Percentiles rank a stretch among this genome's conserved stretches.
Evolutionary conservation across 441 rosid species (phyloP).

Genomic region (Hypseocharis bilobata): DNA sequence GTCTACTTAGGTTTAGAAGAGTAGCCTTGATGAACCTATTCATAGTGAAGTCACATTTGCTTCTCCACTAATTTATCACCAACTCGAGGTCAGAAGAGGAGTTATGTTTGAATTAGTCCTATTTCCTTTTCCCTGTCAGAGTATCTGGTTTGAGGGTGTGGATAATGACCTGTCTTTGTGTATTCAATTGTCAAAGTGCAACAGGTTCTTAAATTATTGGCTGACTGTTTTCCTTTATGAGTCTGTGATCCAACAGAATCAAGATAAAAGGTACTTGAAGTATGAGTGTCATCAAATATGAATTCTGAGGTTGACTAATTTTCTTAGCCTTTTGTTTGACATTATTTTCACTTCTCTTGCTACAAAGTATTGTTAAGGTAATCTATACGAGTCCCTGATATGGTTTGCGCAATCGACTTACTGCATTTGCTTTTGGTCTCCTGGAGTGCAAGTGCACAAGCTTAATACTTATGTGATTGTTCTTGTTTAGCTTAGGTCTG

Average conservation of each 20-base stretch:
- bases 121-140: background rate
- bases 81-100: constrained; percentile 11
- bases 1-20: background rate
- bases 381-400: background rate
- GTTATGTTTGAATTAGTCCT: background rate
- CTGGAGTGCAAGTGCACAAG: background rate
- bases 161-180: background rate
- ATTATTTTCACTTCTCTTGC: background rate
- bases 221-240: background rate
- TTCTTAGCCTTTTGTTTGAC: too few species aligned
- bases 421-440: background rate
- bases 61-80: constrained; percentile 2
- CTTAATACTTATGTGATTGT: background rate
- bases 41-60: background rate
- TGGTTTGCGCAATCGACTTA: background rate
- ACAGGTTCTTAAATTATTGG: background rate
- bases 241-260: background rate
- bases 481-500: background rate
- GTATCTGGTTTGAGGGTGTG: constrained; percentile 9
- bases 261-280: background rate
- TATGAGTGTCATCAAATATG: background rate
- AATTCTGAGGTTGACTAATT: too few species aligned
- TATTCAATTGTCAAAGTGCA: background rate
- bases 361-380: too few species aligned
- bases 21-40: constrained; percentile 2